Evolutionary conservation across 2,329 filamentous ascomycete genomes (phyloP).

Genomic region (Hirsutella rhossiliensis): DNA sequence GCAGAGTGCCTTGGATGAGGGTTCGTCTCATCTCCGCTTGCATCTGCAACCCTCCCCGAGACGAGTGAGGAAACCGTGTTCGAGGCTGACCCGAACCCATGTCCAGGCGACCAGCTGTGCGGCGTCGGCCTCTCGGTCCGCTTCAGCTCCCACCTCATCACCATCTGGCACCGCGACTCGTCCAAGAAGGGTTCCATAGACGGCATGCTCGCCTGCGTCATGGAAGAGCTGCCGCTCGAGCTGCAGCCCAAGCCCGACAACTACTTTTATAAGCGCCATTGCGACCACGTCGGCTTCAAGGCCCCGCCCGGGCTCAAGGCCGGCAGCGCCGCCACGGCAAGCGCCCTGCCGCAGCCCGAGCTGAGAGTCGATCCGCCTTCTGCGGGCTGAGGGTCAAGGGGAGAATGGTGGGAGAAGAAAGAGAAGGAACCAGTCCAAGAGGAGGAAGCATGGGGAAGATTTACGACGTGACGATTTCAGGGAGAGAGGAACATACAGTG

Average conservation of each 20-base stretch:
- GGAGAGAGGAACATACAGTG: too few species aligned
- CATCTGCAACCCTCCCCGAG: neutral
- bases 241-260: conserved; percentile 58
- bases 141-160: conserved; percentile 80
- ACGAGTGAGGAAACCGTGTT: too few species aligned
- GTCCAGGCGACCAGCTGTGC: conserved; percentile 69
- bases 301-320: conserved; percentile 46
- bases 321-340: conserved; percentile 37
- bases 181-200: conserved; percentile 70
- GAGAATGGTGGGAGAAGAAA: neutral
- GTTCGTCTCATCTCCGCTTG: conserved; percentile 24
- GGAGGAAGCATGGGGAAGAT: too few species aligned
- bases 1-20: conserved; percentile 58
- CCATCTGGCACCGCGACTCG: conserved; percentile 86
- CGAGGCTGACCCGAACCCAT: neutral
- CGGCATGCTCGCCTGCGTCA: conserved; percentile 57
- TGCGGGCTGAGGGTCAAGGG: conserved; percentile 9
- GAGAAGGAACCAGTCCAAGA: too few species aligned
- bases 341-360: conserved; percentile 11
- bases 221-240: conserved; percentile 62
- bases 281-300: conserved; percentile 75
- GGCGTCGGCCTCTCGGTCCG: conserved; percentile 79
- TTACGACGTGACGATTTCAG: too few species aligned
- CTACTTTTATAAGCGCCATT: conserved; percentile 83
- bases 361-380: conserved; percentile 13